Evolutionary conservation across 306 rosid species (phyloP).

Genomic region (Cercis canadensis): DNA sequence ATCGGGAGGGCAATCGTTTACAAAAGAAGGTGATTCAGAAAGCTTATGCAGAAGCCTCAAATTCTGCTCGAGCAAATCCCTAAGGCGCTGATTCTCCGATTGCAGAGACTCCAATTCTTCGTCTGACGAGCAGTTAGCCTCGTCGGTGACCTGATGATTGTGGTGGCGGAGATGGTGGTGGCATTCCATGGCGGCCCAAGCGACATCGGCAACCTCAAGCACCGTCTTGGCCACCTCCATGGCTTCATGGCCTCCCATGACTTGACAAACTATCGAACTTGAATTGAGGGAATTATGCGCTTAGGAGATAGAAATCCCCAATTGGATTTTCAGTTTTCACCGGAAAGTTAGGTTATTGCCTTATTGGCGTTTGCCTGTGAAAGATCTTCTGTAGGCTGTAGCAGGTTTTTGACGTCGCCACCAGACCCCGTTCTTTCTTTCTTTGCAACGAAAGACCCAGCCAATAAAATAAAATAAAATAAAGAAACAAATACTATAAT

Average conservation of each 20-base stretch:
- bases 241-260: constrained; percentile 63
- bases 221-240: constrained; percentile 88
- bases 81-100: constrained; percentile 79
- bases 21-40: constrained; percentile 64
- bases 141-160: constrained; percentile 2
- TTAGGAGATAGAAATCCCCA: too few relatives aligned
- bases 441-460: too few relatives aligned
- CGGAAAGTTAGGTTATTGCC: too few relatives aligned
- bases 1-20: constrained; percentile 85
- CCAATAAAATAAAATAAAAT: too few relatives aligned
- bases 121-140: constrained; percentile 35
- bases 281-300: too few relatives aligned
- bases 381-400: too few relatives aligned
- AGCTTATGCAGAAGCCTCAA: constrained; percentile 71
- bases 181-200: constrained; percentile 83
- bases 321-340: too few relatives aligned
- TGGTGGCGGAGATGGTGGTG: constrained; percentile 56
- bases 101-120: constrained; percentile 60
- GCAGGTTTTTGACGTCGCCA: too few relatives aligned
- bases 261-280: too few relatives aligned
- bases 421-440: too few relatives aligned
- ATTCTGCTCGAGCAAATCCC: constrained; percentile 72
- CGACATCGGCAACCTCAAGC: constrained; percentile 93
- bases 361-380: too few relatives aligned
- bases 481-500: too few relatives aligned